Percentiles rank a stretch among this genome's conserved stretches.
Conservation (phyloP, 2,329 filamentous ascomycete species). For the Myriosclerotinia duriaeana region DNA sequence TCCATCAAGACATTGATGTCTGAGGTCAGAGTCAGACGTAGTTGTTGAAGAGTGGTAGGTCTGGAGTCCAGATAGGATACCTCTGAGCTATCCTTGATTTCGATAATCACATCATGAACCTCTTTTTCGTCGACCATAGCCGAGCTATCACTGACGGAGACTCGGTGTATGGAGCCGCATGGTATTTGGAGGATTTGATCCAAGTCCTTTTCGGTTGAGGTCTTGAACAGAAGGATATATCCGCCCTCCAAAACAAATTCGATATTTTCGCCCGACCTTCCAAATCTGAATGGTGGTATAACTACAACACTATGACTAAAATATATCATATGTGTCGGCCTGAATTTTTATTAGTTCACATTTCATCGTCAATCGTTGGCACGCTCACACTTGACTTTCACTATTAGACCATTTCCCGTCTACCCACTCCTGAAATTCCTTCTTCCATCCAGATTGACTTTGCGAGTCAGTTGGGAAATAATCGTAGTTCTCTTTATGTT, state of each 20-base stretch:
- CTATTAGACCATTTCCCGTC: constrained; percentile 25
- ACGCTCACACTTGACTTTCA: background rate
- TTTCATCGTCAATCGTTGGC: background rate
- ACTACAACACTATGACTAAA: constrained; percentile 19
- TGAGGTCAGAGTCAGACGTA: background rate
- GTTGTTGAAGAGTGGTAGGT: background rate
- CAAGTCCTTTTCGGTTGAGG: constrained; percentile 17
- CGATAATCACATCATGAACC: background rate
- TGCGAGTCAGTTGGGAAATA: constrained; percentile 33
- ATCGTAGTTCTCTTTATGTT: constrained; percentile 24
- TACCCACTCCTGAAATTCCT: constrained; percentile 32
- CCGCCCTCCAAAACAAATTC: constrained; percentile 17
- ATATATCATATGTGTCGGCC: constrained; percentile 20
- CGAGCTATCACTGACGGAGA: background rate
- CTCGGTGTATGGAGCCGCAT: constrained; percentile 1
- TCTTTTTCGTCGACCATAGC: background rate
- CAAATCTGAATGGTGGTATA: constrained; percentile 10
- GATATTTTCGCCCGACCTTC: constrained; percentile 7
- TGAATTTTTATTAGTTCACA: constrained; percentile 5
- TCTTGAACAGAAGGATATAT: constrained; percentile 19
- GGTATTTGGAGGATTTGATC: constrained; percentile 26
- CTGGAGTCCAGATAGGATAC: constrained; percentile 9
- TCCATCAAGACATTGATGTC: background rate
- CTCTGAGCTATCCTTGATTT: background rate
- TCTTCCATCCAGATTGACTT: constrained; percentile 30